Evolutionary conservation across 2,329 filamentous ascomycete genomes (phyloP).

Genomic region (Penicillium sp.): DNA sequence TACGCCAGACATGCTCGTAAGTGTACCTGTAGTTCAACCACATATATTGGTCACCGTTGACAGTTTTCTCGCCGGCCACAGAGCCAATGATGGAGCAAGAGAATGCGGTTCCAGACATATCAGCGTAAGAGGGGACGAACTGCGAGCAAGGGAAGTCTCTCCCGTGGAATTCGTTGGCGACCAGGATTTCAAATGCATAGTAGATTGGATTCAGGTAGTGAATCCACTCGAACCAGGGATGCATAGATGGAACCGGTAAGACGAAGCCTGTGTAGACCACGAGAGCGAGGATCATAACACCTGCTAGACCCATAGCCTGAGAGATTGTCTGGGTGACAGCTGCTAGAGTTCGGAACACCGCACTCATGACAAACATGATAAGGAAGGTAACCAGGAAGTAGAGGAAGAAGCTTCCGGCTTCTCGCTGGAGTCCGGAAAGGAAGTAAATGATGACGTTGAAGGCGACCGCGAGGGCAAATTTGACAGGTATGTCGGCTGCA

Average conservation of each 20-base stretch:
- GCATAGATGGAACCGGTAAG: slow-evolving; percentile 48
- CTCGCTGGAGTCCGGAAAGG: slow-evolving; percentile 76
- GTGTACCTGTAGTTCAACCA: slow-evolving; percentile 60
- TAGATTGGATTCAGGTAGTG: slow-evolving; percentile 37
- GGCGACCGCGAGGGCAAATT: slow-evolving; percentile 67
- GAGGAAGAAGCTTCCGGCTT: slow-evolving; percentile 80
- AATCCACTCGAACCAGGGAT: slow-evolving; percentile 55
- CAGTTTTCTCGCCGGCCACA: slow-evolving; percentile 53
- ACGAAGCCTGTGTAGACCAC: slow-evolving; percentile 44
- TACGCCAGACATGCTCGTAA: slow-evolving; percentile 64
- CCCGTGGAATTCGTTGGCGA: slow-evolving; percentile 39
- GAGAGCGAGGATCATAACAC: slow-evolving; percentile 35
- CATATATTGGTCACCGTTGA: slow-evolving; percentile 65
- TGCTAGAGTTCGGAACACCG: slow-evolving; percentile 57
- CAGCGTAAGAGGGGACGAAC: slow-evolving; percentile 24
- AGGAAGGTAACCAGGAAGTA: slow-evolving; percentile 58
- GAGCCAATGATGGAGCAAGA: slow-evolving; percentile 49
- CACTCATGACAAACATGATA: slow-evolving; percentile 44
- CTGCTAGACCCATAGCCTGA: slow-evolving; percentile 56
- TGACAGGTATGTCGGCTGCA: slow-evolving; percentile 66
- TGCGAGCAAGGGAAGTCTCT: slow-evolving; percentile 25
- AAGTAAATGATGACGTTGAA: slow-evolving; percentile 87
- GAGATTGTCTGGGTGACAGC: slow-evolving; percentile 46
- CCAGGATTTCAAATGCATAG: slow-evolving; percentile 36
- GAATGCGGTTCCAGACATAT: slow-evolving; percentile 13